Evolutionary conservation across 371 early-diverging fungal species (phyloP), one percentile per base, ranked within the genome.

Genomic region (Dichotomocladium elegans): DNA sequence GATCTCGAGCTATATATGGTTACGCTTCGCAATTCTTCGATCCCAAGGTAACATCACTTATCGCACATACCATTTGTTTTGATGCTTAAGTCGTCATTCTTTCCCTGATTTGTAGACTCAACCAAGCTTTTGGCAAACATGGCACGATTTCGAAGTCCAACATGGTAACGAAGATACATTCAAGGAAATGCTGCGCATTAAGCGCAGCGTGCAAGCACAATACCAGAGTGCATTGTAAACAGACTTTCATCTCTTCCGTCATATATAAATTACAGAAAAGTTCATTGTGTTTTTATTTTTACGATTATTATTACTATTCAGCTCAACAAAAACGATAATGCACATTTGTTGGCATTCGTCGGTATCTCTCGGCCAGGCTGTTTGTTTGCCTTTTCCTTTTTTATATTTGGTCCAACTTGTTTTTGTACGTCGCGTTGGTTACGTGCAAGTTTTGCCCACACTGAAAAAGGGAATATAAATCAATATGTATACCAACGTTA

Each of bases 151-250:
- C 68, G 99, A 99, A 76, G 94, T 96, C 15, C 83, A 88, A 60
- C 91, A 93, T 62, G 99, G 99, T 43, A 95, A 94, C 66, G 98
- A 99, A 70, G 96, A 96, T 51, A 95, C 98, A 5, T 98, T 94
- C 73, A 94, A 92, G 71, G 98, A 98, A 60, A 96, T 96, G 96
- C 77, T 98, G 35, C 81, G 98, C 27, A 89, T 96, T 58, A 95
- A 95, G 68, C 90, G 99, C n/a, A 68, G 68, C 64, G 74, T 74
- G 35, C 74, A 74, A 59, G 74, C 74, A 25, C 68, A 68, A 15
- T 70, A 63, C 49, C 60, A 71, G 10, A 72, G 63, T 47, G 65
- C 52, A 28, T 15, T 64, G 58, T 66, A 63, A 60, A 25, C 7
- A 53, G 15, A 0, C 19, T 7, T 41, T 37, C 19, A 25, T 37